Base-by-base conservation (phyloP, 2,329 filamentous ascomycete species). In the Stachybotrys chartarum region DNA sequence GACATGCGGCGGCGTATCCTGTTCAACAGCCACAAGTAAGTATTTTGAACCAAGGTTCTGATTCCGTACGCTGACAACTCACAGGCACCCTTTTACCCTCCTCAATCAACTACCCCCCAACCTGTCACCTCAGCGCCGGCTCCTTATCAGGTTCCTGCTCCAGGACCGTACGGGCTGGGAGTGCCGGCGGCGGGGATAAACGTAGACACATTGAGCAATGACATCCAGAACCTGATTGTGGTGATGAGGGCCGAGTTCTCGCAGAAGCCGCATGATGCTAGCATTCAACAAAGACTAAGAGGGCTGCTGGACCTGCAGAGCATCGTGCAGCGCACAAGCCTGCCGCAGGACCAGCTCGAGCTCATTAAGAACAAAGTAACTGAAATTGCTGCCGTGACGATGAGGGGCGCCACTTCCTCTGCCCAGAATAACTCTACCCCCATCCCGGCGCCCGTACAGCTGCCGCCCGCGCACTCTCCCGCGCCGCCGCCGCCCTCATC, bases 341-440 rank as follows among this genome's bases (percentile, higher is more conserved):
- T 96, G 69, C 87, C 87, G 57, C 84, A 85, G 64, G 86, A 92
- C 66, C 89, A 96, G 75, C 81, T 96, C 68, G 85, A 88, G 72
- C 83, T 88, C 70, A 88, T 96, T 72, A 90, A 87, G 72, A 86
- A 87, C 69, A 90, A 94, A 81, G 86, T 97, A 72, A 85, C 87
- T 70, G 84, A 86, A 71, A 81, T 96, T 70, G 82, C 71, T 71
- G 67, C 84, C 78, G 74, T 82, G 82, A 81, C 80, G 67, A 77
- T 84, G 71, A 79, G 77, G 71, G 78, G 78, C 53, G 35, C 35
- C 35, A 42, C 35, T 42, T 63, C 71, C 60, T 68, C 72, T 65
- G 69, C 72, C 66, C 75, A 72, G 65, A 42, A 42, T 42, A 69
- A 67, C 59, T 62, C 68, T 65, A 72, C 71, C 67, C 72, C 70